phyloP scores from a whole-genome alignment of 495 filamentous ascomycete species.

The Paragyromitra xinjiangensis region DNA sequence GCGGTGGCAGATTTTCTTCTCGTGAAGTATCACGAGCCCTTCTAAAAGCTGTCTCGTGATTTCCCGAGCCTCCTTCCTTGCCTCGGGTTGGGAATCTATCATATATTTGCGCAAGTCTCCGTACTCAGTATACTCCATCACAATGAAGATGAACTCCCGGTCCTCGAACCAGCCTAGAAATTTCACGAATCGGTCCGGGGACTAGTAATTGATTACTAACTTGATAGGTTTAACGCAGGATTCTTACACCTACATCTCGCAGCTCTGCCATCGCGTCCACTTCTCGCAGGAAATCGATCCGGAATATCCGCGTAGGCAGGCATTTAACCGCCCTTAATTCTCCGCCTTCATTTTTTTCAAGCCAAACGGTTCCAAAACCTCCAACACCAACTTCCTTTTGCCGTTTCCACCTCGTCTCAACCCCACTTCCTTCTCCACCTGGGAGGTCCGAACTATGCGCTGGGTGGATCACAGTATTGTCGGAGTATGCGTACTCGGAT shows the following conservation, averaged over 20 bases:
- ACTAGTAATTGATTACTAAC: neutral
- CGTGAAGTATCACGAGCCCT: slow-evolving; percentile 13
- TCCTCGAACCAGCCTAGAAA: slow-evolving; percentile 27
- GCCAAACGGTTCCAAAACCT: slow-evolving; percentile 8
- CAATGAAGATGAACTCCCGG: slow-evolving; percentile 4
- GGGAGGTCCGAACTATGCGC: neutral
- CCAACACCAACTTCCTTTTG: neutral
- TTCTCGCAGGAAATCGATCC: neutral
- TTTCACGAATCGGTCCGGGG: slow-evolving; percentile 8
- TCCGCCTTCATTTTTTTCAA: neutral
- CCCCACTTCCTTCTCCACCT: neutral
- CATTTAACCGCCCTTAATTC: neutral
- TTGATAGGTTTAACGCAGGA: too few species aligned
- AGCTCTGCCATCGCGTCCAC: neutral
- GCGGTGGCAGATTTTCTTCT: slow-evolving; percentile 14
- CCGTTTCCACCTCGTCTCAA: neutral
- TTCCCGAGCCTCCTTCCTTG: neutral
- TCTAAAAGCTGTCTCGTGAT: slow-evolving; percentile 21
- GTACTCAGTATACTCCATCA: slow-evolving; percentile 15
- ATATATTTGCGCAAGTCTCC: slow-evolving; percentile 24
- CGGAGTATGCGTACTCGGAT: neutral
- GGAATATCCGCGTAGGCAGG: neutral
- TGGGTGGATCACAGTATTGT: neutral
- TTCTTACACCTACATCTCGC: neutral
- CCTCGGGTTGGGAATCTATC: neutral